phyloP scores from a whole-genome alignment of 2,329 filamentous ascomycete species.

The Penicillium sp. region DNA sequence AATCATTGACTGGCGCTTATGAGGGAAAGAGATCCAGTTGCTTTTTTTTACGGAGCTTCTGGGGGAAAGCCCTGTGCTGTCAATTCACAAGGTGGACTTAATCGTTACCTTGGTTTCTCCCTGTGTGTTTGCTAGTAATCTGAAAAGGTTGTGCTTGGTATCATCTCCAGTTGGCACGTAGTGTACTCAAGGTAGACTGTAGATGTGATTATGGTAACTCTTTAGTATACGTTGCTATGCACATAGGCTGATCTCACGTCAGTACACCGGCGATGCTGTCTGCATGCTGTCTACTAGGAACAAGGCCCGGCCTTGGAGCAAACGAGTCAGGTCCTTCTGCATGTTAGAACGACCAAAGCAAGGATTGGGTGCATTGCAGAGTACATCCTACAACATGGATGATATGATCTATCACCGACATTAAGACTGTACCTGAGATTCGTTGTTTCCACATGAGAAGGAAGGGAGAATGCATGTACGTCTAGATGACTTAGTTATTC shows the following conservation, averaged over 20 bases:
- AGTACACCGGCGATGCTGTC: not conserved
- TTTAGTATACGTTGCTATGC: too few species aligned
- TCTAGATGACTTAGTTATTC: too few species aligned
- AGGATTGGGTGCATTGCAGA: too few species aligned
- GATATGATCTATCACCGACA: too few species aligned
- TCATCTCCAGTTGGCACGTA: constrained; percentile 19
- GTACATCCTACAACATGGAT: too few species aligned
- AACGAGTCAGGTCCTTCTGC: too few species aligned
- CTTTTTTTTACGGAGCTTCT: constrained; percentile 43
- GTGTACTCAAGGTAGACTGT: constrained; percentile 7
- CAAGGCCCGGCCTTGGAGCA: too few species aligned
- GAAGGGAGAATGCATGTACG: too few species aligned
- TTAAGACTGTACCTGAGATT: too few species aligned
- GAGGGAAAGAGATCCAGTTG: constrained; percentile 96
- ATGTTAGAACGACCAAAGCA: too few species aligned
- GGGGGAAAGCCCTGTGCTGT: constrained; percentile 99
- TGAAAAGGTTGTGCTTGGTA: constrained; percentile 36
- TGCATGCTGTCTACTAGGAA: not conserved
- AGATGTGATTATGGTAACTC: not conserved
- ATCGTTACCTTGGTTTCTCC: constrained; percentile 68
- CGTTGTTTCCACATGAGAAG: too few species aligned
- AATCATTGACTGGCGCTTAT: constrained; percentile 74
- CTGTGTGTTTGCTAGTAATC: constrained; percentile 40
- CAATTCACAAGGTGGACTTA: constrained; percentile 75
- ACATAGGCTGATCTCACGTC: too few species aligned